phyloP scores from a whole-genome alignment of 164 flowering plant genomes.

The Hamamelis virginiana region DNA sequence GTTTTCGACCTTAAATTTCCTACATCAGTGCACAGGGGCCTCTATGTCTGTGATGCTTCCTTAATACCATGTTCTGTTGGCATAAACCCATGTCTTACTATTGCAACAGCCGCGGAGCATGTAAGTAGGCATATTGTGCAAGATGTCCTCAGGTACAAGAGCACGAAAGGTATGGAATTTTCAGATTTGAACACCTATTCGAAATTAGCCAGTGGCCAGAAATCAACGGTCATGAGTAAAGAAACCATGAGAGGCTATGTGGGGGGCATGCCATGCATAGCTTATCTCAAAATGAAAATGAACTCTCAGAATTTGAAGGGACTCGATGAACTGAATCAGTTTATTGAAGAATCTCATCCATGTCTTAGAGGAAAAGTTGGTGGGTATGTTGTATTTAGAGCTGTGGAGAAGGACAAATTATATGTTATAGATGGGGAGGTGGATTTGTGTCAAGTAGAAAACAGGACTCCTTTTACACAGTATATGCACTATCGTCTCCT shows the following conservation, averaged over 20 bases:
- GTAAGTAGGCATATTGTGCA: constrained; percentile 42
- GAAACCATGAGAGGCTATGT: constrained; percentile 56
- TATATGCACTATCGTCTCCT: constrained; percentile 54
- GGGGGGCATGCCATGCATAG: constrained; percentile 60
- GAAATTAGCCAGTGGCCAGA: neutral
- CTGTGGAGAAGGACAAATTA: constrained; percentile 39
- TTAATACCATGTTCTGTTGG: constrained; percentile 42
- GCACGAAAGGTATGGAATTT: neutral
- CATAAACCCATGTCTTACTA: constrained; percentile 43
- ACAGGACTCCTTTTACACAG: constrained; percentile 52
- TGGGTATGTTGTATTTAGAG: constrained; percentile 38
- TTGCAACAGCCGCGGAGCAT: constrained; percentile 54
- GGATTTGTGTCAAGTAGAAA: constrained; percentile 43
- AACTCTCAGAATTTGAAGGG: constrained; percentile 11
- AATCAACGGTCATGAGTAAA: constrained; percentile 21
- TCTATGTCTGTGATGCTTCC: constrained; percentile 44
- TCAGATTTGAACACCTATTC: neutral
- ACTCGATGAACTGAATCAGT: constrained; percentile 3
- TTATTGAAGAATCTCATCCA: constrained; percentile 19
- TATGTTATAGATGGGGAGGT: constrained; percentile 56
- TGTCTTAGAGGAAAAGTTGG: constrained; percentile 48
- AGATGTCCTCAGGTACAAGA: constrained; percentile 37
- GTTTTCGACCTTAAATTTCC: constrained; percentile 36
- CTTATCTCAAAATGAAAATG: constrained; percentile 50
- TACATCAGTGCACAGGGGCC: constrained; percentile 27